Evolutionary conservation across 2,329 filamentous ascomycete genomes (phyloP).

Genomic region (Alternaria sp.): DNA sequence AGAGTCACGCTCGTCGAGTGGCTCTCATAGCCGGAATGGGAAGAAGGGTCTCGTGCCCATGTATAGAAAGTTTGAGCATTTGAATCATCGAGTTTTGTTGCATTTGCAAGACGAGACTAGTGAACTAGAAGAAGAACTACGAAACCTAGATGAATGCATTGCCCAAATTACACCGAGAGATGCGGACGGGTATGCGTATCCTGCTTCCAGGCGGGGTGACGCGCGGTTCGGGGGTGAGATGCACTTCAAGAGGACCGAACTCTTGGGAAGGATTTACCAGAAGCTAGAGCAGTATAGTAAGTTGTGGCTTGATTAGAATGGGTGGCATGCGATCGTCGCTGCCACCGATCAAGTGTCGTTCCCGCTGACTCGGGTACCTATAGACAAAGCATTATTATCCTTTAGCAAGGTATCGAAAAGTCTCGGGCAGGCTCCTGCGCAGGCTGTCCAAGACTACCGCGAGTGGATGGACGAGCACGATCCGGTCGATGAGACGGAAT

Average conservation of each 20-base stretch:
- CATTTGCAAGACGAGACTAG: slow-evolving; percentile 86
- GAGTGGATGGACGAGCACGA: slow-evolving; percentile 63
- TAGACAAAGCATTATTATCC: slow-evolving; percentile 63
- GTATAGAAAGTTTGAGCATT: slow-evolving; percentile 81
- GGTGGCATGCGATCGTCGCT: slow-evolving; percentile 1
- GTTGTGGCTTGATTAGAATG: background rate
- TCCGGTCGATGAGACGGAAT: slow-evolving; percentile 67
- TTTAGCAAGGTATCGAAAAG: slow-evolving; percentile 63
- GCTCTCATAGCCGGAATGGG: no score
- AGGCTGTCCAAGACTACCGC: slow-evolving; percentile 64
- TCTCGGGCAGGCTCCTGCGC: slow-evolving; percentile 58
- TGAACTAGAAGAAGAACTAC: slow-evolving; percentile 81
- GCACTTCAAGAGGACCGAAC: slow-evolving; percentile 67
- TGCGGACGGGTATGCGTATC: slow-evolving; percentile 48
- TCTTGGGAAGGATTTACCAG: slow-evolving; percentile 69
- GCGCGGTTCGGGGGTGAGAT: slow-evolving; percentile 63
- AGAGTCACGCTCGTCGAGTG: background rate
- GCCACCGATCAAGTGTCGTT: background rate
- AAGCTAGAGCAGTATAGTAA: slow-evolving; percentile 75
- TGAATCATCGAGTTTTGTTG: slow-evolving; percentile 83
- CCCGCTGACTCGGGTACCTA: slow-evolving; percentile 21
- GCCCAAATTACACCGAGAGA: slow-evolving; percentile 49
- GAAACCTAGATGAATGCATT: slow-evolving; percentile 70
- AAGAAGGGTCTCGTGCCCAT: slow-evolving; percentile 61
- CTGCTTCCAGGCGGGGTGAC: slow-evolving; percentile 68